phyloP scores from a whole-genome alignment of 169 alveolate genomes.

The Cyclospora cayetanensis region DNA sequence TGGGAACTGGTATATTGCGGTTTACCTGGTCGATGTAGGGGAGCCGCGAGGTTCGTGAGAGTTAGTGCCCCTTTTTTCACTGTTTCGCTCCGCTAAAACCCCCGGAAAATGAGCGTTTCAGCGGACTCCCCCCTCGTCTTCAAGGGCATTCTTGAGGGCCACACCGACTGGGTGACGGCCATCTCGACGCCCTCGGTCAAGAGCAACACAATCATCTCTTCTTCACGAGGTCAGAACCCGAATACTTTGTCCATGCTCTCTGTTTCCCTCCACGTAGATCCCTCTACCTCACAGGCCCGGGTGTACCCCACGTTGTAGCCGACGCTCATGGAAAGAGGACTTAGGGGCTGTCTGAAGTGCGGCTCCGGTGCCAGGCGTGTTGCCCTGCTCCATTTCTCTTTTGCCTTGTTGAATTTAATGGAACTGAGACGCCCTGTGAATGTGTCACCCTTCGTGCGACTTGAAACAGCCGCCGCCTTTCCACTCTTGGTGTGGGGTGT shows the following conservation, averaged over 20 bases:
- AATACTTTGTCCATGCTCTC: not conserved
- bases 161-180: slow-evolving; percentile 96
- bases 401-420: no score
- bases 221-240: slow-evolving; percentile 89
- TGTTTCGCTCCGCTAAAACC: slow-evolving; percentile 55
- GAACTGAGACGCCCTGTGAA: no score
- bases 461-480: no score
- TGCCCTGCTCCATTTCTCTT: no score
- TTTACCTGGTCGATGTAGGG: not conserved
- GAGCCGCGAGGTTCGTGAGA: slow-evolving; percentile 41
- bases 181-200: slow-evolving; percentile 93
- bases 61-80: not conserved
- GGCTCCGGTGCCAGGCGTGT: no score
- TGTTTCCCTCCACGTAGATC: not conserved
- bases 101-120: slow-evolving; percentile 65
- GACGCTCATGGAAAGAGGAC: slow-evolving; percentile 15
- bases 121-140: slow-evolving; percentile 71
- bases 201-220: slow-evolving; percentile 90
- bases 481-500: no score
- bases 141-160: slow-evolving; percentile 92
- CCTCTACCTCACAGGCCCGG: not conserved
- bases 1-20: not conserved
- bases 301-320: not conserved
- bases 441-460: no score
- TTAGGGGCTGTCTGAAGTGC: not conserved